Base-by-base conservation (phyloP, 2,329 filamentous ascomycete species). In the Escovopsis sp. region DNA sequence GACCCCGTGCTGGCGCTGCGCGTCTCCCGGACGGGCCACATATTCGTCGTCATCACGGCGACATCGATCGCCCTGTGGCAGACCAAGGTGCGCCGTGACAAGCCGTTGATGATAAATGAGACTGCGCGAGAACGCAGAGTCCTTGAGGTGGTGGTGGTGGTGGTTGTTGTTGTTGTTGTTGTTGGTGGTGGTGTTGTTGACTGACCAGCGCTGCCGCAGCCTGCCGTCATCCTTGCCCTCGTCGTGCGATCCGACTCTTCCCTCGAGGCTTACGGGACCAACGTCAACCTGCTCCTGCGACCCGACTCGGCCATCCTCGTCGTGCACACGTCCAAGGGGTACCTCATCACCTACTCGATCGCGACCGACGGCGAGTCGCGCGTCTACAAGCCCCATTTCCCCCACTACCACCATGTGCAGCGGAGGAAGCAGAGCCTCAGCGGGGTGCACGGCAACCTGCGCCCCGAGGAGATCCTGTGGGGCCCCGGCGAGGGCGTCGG, bases 1-100 rank as follows among this genome's bases (percentile, higher is more conserved):
- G 81, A 82, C 56, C 74, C 72, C 16, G 76, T 95, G 42, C 65
- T 85, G 47, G 83, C 84, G 7, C 67, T 94, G 41, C 77, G 79
- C 48, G 74, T 87, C 34, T 84, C 88, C 2, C 77, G 88, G 36
- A 80, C 74, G 43, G 88, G 88, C 34, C 81, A 88, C 53, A 65
- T 77, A 47, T 95, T 98, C 62, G 84, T 84, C 40, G 86, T 86
- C 37, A 85, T 95, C 55, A 95, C 89, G 1, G 67, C 74, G 5
- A 84, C 84, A 2, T 83, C 84, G 11, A 76, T 98, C 59, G 86
- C 84, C n/a, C 72, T 98, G 50, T 98, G 91, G 91, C 91, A 98
- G 65, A 89, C 85, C 42, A 89, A 89, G 73, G 86, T 87, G 70
- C 45, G 44, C 34, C n/a, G 20, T 20, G 25, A 33, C 25, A 34